Base-by-base conservation (phyloP, 768 basidiomycete species). In the Tricholoma terreum region DNA sequence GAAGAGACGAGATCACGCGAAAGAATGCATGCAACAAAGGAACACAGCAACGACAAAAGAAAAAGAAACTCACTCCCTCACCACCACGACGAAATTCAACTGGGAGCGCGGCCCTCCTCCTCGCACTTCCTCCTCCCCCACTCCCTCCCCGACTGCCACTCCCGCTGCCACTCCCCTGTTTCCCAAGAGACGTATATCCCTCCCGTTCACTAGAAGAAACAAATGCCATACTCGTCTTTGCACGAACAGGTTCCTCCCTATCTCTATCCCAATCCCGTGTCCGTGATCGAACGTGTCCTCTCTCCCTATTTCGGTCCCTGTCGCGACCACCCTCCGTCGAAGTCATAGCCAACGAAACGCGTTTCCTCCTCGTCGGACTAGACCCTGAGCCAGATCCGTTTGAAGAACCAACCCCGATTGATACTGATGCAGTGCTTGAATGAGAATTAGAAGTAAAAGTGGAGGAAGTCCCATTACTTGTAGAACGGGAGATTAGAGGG, bases 101-200 rank as follows among this genome's bases (percentile, higher is more conserved):
- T 1, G 79, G 80, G 57, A 80, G 57, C 12, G 77, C 75, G 15
- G 56, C 68, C 50, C 85, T 74, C 56, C 71, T 75, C 54, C 73
- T 69, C 61, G 63, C 66, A 11, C 68, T 71, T 33, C 61, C 66
- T 61, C 60, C 34, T 35, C 10, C 34, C 8, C 8, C 45, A 9
- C 45, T 30, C 5, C 46, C 30, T n/a, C 27, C 30, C 0, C 46
- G 27, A 8, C 30, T 22, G 22, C 11, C 12, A 19, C 67, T 27
- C 63, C 61, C 17, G 36, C 64, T 45, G 40, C 45, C 68, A 61
- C 72, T 74, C 9, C 82, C 81, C 61, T 82, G 84, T 55, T 77
- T 73, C 57, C 85, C 73, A 24, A 83, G 78, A 3, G 80, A 80
- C 4, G 84, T 33, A 85, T 82, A 43, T 81, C 84, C 60, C 50